phyloP scores from a whole-genome alignment of 768 basidiomycete species.

The Mrakia frigida region DNA sequence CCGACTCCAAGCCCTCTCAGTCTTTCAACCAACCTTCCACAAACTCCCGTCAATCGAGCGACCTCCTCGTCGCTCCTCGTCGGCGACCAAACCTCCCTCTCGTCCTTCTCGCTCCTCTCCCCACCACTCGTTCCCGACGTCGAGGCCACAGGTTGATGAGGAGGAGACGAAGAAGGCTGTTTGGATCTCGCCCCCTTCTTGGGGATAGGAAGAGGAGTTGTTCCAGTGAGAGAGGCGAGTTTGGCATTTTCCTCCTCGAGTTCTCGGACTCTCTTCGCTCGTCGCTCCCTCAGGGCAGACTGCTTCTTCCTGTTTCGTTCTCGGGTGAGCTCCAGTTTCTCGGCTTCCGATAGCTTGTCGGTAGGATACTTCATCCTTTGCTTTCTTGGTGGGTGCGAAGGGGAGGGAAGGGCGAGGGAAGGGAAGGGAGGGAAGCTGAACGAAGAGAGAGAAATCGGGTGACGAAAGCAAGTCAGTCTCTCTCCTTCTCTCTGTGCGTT shows the following conservation, averaged over 20 bases:
- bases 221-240: neutral
- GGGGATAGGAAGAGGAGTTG: neutral
- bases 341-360: neutral
- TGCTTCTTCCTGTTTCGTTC: constrained; percentile 27
- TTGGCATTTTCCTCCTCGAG: constrained; percentile 26
- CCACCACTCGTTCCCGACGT: neutral
- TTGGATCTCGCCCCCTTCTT: neutral
- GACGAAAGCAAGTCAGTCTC: neutral
- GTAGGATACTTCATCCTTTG: neutral
- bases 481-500: neutral
- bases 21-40: neutral
- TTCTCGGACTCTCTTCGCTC: constrained; percentile 12
- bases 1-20: constrained; percentile 9
- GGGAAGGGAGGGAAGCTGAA: too few relatives aligned
- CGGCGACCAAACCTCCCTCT: neutral
- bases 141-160: neutral
- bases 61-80: constrained; percentile 7
- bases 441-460: too few relatives aligned
- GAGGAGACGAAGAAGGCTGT: neutral
- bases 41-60: neutral
- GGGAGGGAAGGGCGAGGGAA: neutral
- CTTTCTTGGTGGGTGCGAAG: constrained; percentile 1
- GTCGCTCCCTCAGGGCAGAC: constrained; percentile 6
- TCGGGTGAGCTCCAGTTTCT: constrained; percentile 7
- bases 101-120: neutral